Conservation (phyloP, 2,329 filamentous ascomycete genomes). For the Colletotrichum liriopes region DNA sequence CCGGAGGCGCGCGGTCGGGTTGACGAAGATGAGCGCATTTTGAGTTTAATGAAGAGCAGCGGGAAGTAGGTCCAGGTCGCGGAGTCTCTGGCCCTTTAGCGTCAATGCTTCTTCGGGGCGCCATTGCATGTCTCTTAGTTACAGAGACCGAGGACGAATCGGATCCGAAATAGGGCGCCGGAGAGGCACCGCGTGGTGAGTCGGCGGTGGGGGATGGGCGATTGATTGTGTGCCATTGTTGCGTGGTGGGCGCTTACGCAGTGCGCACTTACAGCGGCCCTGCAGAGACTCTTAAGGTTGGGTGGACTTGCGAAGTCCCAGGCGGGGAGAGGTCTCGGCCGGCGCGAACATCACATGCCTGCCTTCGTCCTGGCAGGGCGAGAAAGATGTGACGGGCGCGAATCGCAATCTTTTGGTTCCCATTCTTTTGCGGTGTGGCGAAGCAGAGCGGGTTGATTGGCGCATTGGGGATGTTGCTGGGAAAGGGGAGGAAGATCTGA, state of each 20-base stretch:
- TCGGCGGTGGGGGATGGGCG: background rate
- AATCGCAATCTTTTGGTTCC: background rate
- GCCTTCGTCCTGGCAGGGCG: background rate
- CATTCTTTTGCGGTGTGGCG: background rate
- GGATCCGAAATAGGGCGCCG: constrained; percentile 1
- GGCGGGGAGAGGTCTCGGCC: background rate
- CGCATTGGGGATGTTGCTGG: background rate
- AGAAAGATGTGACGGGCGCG: background rate
- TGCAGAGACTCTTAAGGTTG: background rate
- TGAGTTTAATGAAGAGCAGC: background rate
- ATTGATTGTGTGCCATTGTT: too few relatives aligned
- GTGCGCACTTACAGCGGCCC: background rate
- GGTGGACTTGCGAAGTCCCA: background rate
- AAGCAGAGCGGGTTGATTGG: background rate
- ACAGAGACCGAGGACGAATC: background rate
- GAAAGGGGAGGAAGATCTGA: constrained; percentile 8
- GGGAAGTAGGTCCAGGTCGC: background rate
- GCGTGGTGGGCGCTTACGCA: constrained; percentile 11
- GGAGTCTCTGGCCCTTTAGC: background rate
- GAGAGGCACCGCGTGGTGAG: constrained; percentile 7
- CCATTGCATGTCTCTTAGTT: background rate
- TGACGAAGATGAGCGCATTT: background rate
- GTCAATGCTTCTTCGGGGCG: background rate
- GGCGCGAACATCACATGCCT: constrained; percentile 11
- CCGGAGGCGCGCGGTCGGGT: background rate